A percentile compares a stretch with the other conserved stretches of the same genome.
Conservation (phyloP, 2,329 filamentous ascomycete species). For the Nemania serpens region DNA sequence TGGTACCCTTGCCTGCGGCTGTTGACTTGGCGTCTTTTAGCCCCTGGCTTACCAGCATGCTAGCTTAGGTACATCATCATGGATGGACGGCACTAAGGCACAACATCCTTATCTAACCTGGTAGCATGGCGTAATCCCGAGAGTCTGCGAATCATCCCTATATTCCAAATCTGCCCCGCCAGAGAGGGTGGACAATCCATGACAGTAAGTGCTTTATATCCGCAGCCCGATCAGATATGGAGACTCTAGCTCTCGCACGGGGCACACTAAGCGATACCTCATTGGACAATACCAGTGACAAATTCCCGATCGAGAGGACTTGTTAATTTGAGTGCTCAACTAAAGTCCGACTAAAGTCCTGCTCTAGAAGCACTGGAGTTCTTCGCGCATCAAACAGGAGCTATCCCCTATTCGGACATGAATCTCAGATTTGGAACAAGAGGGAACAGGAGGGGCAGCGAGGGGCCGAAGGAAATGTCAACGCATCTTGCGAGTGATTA, state of each 20-base stretch:
- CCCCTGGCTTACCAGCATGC: not conserved
- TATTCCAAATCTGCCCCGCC: conserved; percentile 38
- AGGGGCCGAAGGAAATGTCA: not conserved
- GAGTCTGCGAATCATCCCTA: conserved; percentile 9
- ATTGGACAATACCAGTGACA: conserved; percentile 20
- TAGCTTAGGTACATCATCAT: not conserved
- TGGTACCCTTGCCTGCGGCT: conserved; percentile 13
- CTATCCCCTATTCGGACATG: not conserved
- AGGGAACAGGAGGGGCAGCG: conserved; percentile 24
- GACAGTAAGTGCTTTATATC: conserved; percentile 9
- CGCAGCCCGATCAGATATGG: conserved; percentile 11
- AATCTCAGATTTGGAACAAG: conserved; percentile 17
- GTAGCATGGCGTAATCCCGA: not conserved
- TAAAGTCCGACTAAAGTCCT: not conserved
- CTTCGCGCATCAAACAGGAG: not conserved
- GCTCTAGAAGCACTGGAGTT: not conserved
- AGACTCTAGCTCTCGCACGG: not conserved
- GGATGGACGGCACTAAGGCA: conserved; percentile 14
- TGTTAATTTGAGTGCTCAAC: not conserved
- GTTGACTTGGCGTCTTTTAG: conserved; percentile 17
- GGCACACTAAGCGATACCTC: not conserved
- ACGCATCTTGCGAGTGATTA: conserved; percentile 6
- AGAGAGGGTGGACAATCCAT: conserved; percentile 25
- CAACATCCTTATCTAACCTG: conserved; percentile 14
- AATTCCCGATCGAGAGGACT: conserved; percentile 11